phyloP scores from a whole-genome alignment of 2,329 filamentous ascomycete genomes.

The Penicillium sp. region DNA sequence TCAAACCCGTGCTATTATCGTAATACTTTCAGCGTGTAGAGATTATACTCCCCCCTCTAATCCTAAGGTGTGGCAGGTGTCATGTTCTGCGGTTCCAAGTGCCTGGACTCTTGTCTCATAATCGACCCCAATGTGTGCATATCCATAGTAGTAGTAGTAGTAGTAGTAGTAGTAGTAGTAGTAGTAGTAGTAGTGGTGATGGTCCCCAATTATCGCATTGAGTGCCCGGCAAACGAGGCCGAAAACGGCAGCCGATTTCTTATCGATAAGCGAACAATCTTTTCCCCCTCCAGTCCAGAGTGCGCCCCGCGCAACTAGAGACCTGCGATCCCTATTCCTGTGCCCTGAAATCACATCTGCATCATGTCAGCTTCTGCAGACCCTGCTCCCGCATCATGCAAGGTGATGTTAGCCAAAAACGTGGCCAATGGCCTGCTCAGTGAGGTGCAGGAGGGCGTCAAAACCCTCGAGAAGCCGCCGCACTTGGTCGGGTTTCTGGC shows the following conservation, averaged over 20 bases:
- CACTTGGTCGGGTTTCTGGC: slow-evolving; percentile 88
- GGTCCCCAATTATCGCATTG: too few species aligned
- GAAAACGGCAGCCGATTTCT: slow-evolving; percentile 32
- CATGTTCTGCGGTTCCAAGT: too few species aligned
- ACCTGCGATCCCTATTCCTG: slow-evolving; percentile 10
- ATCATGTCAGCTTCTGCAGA: slow-evolving; percentile 34
- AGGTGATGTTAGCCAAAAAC: slow-evolving; percentile 83
- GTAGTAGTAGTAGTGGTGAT: too few species aligned
- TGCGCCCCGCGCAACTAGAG: slow-evolving; percentile 11
- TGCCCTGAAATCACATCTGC: slow-evolving; percentile 5
- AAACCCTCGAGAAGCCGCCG: slow-evolving; percentile 68
- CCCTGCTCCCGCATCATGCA: slow-evolving; percentile 60
- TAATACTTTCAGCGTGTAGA: too few species aligned
- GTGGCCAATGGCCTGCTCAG: slow-evolving; percentile 77
- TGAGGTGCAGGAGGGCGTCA: slow-evolving; percentile 74
- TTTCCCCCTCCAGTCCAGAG: slow-evolving; percentile 24
- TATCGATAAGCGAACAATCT: slow-evolving; percentile 42
- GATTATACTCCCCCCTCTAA: too few species aligned
- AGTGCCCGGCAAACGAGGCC: too few species aligned
- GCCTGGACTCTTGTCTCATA: too few species aligned
- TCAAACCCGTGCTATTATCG: slow-evolving; percentile 8
- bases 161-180: too few species aligned
- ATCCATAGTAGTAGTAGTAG: too few species aligned
- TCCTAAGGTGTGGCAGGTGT: too few species aligned
- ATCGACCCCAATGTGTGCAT: too few species aligned